These are phyloP conservation scores for Gossypium anomalum DNA, from an alignment of 345 rosid genomes.

Conservation along the genomic window DNA sequence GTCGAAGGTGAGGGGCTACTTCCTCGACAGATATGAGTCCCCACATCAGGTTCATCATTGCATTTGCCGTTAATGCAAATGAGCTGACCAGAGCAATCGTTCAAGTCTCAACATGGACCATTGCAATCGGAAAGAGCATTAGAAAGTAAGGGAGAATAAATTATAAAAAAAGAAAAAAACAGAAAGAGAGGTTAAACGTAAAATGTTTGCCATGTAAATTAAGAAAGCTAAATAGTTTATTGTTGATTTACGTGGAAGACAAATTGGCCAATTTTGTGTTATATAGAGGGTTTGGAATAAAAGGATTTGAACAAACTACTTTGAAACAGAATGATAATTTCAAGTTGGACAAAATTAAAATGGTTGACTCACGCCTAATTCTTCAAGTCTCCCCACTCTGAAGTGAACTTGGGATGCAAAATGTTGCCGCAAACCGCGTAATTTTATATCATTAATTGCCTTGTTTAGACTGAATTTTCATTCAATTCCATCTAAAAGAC, in stretches of 20 bases:
- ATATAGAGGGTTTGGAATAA: background rate
- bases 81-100: conserved; percentile 38
- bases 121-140: conserved; percentile 35
- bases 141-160: background rate
- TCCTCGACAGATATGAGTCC: conserved; percentile 26
- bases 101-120: conserved; percentile 26
- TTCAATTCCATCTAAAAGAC: too few relatives aligned
- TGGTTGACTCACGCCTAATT: too few relatives aligned
- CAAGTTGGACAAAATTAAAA: background rate
- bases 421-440: too few relatives aligned
- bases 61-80: conserved; percentile 37
- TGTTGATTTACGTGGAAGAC: background rate
- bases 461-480: too few relatives aligned
- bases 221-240: background rate
- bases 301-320: background rate
- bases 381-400: too few relatives aligned
- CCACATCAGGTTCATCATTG: conserved; percentile 30
- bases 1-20: background rate
- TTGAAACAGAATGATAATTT: background rate
- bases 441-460: too few relatives aligned
- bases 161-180: background rate
- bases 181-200: background rate
- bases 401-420: too few relatives aligned
- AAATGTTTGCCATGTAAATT: background rate
- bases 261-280: background rate